A percentile compares a stretch with the other conserved stretches of the same genome.
These are phyloP conservation scores for Trichophyton benhamiae DNA, from an alignment of 2,329 filamentous ascomycete species.

Conservation along the genomic window DNA sequence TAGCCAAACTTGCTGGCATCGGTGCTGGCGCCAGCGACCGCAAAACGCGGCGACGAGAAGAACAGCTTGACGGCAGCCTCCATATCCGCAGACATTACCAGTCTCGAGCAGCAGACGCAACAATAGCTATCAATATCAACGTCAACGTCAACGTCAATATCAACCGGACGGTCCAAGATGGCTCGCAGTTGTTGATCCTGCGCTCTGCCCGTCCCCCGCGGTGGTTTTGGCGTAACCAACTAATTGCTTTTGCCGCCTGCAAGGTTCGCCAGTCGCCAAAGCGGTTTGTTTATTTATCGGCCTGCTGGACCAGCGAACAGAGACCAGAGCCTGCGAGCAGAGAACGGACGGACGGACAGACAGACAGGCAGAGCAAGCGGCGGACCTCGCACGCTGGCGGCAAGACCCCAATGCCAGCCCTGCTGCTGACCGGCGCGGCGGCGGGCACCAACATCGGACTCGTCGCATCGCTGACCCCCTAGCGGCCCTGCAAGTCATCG, in stretches of 20 bases:
- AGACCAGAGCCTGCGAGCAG: no score
- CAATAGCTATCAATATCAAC: background rate
- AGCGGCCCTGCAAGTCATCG: background rate
- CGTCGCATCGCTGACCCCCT: background rate
- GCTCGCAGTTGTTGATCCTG: background rate
- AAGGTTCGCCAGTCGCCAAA: background rate
- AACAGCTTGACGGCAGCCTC: conserved; percentile 63
- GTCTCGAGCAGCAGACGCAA: background rate
- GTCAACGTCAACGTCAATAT: background rate
- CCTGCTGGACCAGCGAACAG: background rate
- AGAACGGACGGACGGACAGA: no score
- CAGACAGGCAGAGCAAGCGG: no score
- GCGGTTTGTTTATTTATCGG: background rate
- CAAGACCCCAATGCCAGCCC: background rate
- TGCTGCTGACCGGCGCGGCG: background rate
- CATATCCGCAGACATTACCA: conserved; percentile 32
- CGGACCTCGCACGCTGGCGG: no score
- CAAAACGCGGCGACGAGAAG: conserved; percentile 67
- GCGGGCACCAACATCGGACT: background rate
- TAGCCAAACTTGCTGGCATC: conserved; percentile 79
- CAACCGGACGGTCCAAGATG: background rate
- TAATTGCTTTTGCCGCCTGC: background rate
- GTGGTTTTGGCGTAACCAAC: background rate
- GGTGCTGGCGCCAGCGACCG: conserved; percentile 79
- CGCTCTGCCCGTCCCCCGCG: background rate